Evolutionary conservation across 192 early-diverging fungal species (phyloP), one percentile per base, ranked within the genome.

Genomic region (Umbelopsis ramanniana): DNA sequence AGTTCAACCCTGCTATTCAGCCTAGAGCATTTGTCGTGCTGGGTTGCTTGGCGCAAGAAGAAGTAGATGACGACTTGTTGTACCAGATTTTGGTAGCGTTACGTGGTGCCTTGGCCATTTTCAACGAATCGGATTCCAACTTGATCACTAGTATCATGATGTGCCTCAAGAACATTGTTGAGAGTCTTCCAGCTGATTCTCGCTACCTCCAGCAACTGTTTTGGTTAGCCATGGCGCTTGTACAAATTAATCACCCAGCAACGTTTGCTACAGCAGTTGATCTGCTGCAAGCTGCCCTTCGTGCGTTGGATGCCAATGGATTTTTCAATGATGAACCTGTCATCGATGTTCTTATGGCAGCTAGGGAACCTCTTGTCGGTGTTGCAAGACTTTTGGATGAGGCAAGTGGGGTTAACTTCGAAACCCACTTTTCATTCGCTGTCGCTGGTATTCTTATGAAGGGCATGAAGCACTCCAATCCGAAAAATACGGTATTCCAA

Each of bases 11-110:
- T 6, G 94, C 95, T 0, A 89, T 97, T 33, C 97, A 98, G 78
- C 95, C 97, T 4, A 89, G 96, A 40, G 93, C 97, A 2, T 98
- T 97, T 81, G 92, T 96, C 26, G 85, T 91, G 19, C 84, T 98
- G 33, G 97, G 97, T 22, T 92, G 90, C 47, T 83, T 98, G 52
- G 94, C 93, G 3, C 84, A 91, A 26, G 93, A 96, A 74, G 94
- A 94, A 71, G 92, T 95, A 0, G 95, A 97, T 69, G 94, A 97
- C 68, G 95, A 96, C 73, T 67, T 97, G 54, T 75, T 97, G n/a
- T 98, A 96, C 75, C 95, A 96, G 81, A 95, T 94, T 23, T 79
- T 97, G 22, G 95, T 94, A 2, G 92, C 96, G 0, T 79, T 98
- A 45, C 91, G 93, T 43, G 93, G 93, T 5, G 94, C 96, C 0